Evolutionary conservation across 768 basidiomycete species (phyloP).

Genomic region (Psilocybe cyanescens): DNA sequence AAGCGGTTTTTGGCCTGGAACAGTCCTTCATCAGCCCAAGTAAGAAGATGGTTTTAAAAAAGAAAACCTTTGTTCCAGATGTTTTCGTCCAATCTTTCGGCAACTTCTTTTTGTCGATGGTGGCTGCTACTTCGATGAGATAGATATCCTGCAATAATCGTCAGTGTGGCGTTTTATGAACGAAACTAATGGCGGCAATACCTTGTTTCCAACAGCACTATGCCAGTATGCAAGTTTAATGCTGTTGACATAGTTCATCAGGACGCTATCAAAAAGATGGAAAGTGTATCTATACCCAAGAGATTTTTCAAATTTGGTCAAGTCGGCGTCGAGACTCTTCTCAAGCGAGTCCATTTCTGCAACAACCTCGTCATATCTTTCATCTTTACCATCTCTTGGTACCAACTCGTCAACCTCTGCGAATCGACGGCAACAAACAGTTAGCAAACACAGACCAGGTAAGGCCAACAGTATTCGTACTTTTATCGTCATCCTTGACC

Average conservation of each 20-base stretch:
- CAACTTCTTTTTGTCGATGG: slow-evolving; percentile 54
- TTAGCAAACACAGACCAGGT: not conserved
- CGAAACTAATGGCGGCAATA: slow-evolving; percentile 21
- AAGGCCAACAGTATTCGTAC: slow-evolving; percentile 37
- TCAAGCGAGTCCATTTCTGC: slow-evolving; percentile 75
- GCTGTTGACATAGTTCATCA: slow-evolving; percentile 22
- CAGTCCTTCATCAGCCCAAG: slow-evolving; percentile 29
- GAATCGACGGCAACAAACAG: not conserved
- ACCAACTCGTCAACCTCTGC: slow-evolving; percentile 72
- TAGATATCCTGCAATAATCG: slow-evolving; percentile 77
- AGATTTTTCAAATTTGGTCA: slow-evolving; percentile 68
- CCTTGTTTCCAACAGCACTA: slow-evolving; percentile 84
- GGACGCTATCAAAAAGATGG: not conserved
- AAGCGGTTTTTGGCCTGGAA: slow-evolving; percentile 69
- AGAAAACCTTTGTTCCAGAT: slow-evolving; percentile 74
- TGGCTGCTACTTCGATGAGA: slow-evolving; percentile 73
- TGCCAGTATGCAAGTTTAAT: slow-evolving; percentile 47
- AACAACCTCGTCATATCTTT: slow-evolving; percentile 79
- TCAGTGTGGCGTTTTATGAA: not conserved
- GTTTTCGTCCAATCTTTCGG: slow-evolving; percentile 86
- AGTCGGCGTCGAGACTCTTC: slow-evolving; percentile 64
- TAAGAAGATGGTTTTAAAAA: not conserved
- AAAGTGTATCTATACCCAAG: slow-evolving; percentile 52
- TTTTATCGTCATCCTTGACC: slow-evolving; percentile 63
- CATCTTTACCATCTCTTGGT: slow-evolving; percentile 85